phyloP scores from a whole-genome alignment of 768 basidiomycete genomes.

The Rhodotorula toruloides region DNA sequence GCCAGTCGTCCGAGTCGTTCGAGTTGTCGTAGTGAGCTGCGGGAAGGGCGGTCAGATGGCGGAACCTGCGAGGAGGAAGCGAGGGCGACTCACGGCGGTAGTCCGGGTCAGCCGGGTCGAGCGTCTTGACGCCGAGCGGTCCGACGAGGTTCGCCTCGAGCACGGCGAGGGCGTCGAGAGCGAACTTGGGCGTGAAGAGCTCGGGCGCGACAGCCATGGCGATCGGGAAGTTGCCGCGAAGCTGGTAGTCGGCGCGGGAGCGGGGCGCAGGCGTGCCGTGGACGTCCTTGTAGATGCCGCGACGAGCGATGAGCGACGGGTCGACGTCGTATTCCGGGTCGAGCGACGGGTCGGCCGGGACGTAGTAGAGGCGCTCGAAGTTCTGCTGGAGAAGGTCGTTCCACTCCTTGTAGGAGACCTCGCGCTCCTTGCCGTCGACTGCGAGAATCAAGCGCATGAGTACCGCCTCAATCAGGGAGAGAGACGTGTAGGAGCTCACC shows the following conservation, averaged over 20 bases:
- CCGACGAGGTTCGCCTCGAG: conserved; percentile 74
- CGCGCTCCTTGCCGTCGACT: conserved; percentile 65
- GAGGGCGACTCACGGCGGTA: conserved; percentile 55
- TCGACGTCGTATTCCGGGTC: conserved; percentile 69
- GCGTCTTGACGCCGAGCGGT: conserved; percentile 92
- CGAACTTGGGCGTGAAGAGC: conserved; percentile 74
- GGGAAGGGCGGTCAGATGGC: not conserved
- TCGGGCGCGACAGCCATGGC: conserved; percentile 97
- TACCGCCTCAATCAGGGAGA: too few species aligned
- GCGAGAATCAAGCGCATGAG: too few species aligned
- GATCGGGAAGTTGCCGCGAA: conserved; percentile 55
- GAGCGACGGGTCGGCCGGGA: conserved; percentile 69
- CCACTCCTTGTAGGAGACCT: conserved; percentile 90
- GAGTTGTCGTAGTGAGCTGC: conserved; percentile 66
- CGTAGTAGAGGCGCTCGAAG: conserved; percentile 86
- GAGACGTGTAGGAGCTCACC: too few species aligned
- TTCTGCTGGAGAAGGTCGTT: conserved; percentile 70
- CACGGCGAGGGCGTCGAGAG: conserved; percentile 69
- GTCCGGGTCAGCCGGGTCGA: conserved; percentile 79
- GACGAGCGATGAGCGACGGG: conserved; percentile 66
- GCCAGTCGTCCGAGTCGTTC: conserved; percentile 76
- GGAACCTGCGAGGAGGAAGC: too few species aligned
- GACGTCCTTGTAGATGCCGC: conserved; percentile 98
- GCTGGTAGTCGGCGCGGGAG: conserved; percentile 83
- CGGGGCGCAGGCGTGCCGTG: conserved; percentile 78